phyloP scores from a whole-genome alignment of 2,329 filamentous ascomycete species.

The Apiospora hydei region DNA sequence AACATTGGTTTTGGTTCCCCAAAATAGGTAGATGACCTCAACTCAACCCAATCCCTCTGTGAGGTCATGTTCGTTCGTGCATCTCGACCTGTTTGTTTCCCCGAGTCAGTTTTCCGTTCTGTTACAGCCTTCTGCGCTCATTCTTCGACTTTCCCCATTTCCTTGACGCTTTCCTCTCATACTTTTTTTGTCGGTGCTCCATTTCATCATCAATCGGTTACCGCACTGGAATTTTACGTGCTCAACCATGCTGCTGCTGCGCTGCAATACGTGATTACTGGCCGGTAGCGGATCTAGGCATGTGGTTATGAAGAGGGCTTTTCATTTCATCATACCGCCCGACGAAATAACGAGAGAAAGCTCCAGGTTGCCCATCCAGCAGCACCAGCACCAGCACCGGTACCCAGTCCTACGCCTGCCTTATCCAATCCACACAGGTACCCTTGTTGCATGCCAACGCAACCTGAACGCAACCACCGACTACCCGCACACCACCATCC shows the following conservation, averaged over 20 bases:
- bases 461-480: conserved; percentile 17
- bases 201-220: conserved; percentile 11
- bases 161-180: not conserved
- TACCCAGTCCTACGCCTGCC: not conserved
- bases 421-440: conserved; percentile 14
- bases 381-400: not conserved
- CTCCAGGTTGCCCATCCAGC: conserved; percentile 1
- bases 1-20: not conserved
- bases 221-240: not conserved
- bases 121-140: conserved; percentile 11
- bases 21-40: conserved; percentile 18
- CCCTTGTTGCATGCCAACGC: conserved; percentile 18
- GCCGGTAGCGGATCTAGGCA: conserved; percentile 2
- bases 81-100: conserved; percentile 5
- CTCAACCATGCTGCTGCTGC: conserved; percentile 4
- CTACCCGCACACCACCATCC: not conserved
- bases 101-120: conserved; percentile 1
- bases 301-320: not conserved
- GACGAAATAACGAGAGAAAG: not conserved
- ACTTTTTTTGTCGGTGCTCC: not conserved
- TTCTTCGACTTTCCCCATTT: not conserved
- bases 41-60: conserved; percentile 1
- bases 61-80: conserved; percentile 20
- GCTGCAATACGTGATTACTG: conserved; percentile 3
- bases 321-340: conserved; percentile 9